Base-by-base conservation (phyloP, 106 monocot genomes). In the Amphibolis antarctica region DNA sequence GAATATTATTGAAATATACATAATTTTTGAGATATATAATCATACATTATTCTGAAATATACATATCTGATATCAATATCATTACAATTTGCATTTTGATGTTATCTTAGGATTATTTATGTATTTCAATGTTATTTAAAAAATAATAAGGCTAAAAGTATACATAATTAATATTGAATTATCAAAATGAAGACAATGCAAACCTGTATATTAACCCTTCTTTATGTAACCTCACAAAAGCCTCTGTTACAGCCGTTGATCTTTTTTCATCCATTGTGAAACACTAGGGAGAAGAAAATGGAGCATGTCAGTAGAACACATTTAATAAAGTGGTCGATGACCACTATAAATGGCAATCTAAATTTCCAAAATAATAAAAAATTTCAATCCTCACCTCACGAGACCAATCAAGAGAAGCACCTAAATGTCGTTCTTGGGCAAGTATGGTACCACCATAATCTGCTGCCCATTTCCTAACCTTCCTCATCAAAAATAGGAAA, bases 381-480 rank as follows among this genome's bases (percentile, higher is more conserved):
- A 48, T 9, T 42, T 26, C 22, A 20, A 60, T 11, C 15, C 1
- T 44, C 62, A 98, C 98, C 87, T 91, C 91, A 28, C 83, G 91
- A 23, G 85, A 91, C 98, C 98, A 98, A 51, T 98, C 98, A 57
- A 98, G 90, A 59, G 98, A 91, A 63, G 91, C 87, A 59, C 91
- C 98, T 36, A 98, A 74, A 15, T 85, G 73, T 27, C 91, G 86
- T 70, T 87, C 84, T 75, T 98, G 91, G 25, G 67, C 81, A n/a
- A 98, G 67, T 64, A 98, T 98, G 28, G 86, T 88, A 54, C 98
- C 85, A 49, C 98, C 98, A 79, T 91, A 87, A 21, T 98, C 79
- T 45, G 79, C 75, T 79, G 91, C 91, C 98, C 98, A 98, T 65
- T 81, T 81, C 87, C 91, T 88, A n/a, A 91, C 98, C 98, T 98